Evolutionary conservation across 1,139 yeast genomes (phyloP), one percentile per base, ranked within the genome.

Genomic region (Blastobotrys apis): DNA sequence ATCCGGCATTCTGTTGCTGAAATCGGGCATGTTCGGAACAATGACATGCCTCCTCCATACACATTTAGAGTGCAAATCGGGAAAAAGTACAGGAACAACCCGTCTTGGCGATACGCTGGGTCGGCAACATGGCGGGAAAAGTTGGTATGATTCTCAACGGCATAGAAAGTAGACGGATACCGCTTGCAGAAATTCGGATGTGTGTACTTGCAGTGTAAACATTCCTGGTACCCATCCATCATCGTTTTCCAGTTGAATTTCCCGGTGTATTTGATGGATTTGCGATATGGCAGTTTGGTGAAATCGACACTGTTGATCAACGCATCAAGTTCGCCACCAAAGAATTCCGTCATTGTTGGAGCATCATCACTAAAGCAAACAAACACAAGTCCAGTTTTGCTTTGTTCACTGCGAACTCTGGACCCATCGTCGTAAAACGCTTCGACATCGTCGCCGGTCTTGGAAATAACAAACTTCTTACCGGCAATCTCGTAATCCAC

Each of bases 191-290:
- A 43, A 13, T 12, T n/a, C 12, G 45, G 45, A 15, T 43, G 45
- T 10, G 45, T 37, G 38, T 37, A 37, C 33, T 37, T 32, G 31
- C 45, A 43, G 26, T 43, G 45, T 19, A 37, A 33, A 20, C 45
- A 43, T 20, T 43, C 45, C 20, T 37, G 42, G 26, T 43, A 43
- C 13, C 45, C 45, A 26, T 43, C 45, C 25, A 43, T 43, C 45
- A 43, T 43, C 25, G 45, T 43, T 37, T 43, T 43, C 45, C 45
- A 43, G 31, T 43, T 43, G 35, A 43, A 43, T 23, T 37, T 33
- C n/a, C 45, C 45, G 13, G 41, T 37, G 39, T 43, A 43, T 17
- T 31, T 25, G 31, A 43, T 37, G 8, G 42, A 37, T 13, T 39
- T 33, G 16, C 45, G 38, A 32, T 43, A 35, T 21, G 45, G 45